Evolutionary conservation across 345 rosid species (phyloP).

Genomic region (Salix viminalis): DNA sequence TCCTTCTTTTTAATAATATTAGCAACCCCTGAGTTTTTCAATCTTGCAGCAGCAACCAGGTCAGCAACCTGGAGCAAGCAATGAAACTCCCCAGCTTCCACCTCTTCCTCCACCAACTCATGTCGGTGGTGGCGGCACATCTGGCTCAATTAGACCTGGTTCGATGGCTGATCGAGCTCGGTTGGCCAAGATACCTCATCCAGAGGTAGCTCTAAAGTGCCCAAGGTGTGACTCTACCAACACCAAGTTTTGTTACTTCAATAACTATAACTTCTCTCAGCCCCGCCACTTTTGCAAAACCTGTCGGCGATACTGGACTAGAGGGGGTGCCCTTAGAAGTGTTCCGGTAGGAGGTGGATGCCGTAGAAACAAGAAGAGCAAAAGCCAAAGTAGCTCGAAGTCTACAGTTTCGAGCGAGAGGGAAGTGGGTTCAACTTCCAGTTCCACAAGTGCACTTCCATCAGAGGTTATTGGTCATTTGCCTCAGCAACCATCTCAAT

Average conservation of each 20-base stretch:
- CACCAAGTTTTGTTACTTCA: constrained; percentile 84
- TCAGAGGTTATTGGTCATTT: constrained; percentile 38
- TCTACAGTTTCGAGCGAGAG: constrained; percentile 31
- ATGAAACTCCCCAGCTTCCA: constrained; percentile 43
- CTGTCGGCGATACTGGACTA: constrained; percentile 83
- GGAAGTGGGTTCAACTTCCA: constrained; percentile 24
- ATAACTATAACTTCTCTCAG: constrained; percentile 71
- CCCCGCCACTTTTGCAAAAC: constrained; percentile 83
- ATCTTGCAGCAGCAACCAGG: constrained; percentile 37
- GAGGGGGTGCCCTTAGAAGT: constrained; percentile 65
- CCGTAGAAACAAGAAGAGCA: constrained; percentile 62
- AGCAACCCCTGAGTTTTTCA: background rate
- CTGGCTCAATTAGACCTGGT: constrained; percentile 48
- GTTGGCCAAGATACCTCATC: constrained; percentile 55
- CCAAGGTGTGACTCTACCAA: constrained; percentile 75
- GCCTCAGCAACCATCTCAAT: constrained; percentile 30
- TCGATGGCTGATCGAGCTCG: constrained; percentile 72
- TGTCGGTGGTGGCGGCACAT: constrained; percentile 28
- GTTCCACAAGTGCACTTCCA: constrained; percentile 31
- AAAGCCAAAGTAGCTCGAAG: constrained; percentile 38
- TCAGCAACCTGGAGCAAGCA: constrained; percentile 26
- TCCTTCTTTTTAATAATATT: constrained; percentile 16
- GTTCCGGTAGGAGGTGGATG: constrained; percentile 84
- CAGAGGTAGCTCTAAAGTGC: constrained; percentile 55
- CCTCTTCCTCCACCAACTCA: constrained; percentile 39